Evolutionary conservation across 176 grass and related monocot genomes (phyloP).

Genomic region (Bonia amplexicaulis): DNA sequence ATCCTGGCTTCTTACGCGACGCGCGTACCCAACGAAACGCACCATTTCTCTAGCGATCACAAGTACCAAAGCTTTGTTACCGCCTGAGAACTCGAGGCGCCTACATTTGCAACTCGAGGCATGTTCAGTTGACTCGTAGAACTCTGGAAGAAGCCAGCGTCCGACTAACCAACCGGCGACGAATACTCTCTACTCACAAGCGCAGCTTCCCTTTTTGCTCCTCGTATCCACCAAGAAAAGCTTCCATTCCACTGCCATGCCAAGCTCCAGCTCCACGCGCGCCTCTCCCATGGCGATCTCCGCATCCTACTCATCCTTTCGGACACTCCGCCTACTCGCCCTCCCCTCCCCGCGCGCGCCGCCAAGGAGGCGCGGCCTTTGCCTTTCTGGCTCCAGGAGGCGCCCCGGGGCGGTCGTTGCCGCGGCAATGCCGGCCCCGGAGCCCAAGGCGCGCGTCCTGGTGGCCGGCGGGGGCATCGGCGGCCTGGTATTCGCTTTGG

Average conservation of each 20-base stretch:
- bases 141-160: neutral
- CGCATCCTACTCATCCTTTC: neutral
- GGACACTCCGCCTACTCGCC: neutral
- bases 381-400: neutral
- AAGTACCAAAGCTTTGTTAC: too few species aligned
- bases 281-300: neutral
- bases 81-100: too few species aligned
- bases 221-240: neutral
- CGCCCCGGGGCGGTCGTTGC: neutral
- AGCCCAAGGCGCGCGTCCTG: slow-evolving; percentile 45
- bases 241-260: neutral
- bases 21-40: neutral
- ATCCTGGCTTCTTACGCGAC: neutral
- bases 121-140: neutral
- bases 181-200: neutral
- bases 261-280: slow-evolving; percentile 6
- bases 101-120: neutral
- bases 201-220: neutral
- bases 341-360: neutral
- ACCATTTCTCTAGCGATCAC: neutral
- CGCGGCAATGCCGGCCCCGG: slow-evolving; percentile 6
- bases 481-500: slow-evolving; percentile 68
- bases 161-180: neutral
- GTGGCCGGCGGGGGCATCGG: slow-evolving; percentile 83
- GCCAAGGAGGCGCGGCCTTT: neutral